Conservation (phyloP, 225 moss, liverwort and hornwort species). For the Ulota crispa region DNA sequence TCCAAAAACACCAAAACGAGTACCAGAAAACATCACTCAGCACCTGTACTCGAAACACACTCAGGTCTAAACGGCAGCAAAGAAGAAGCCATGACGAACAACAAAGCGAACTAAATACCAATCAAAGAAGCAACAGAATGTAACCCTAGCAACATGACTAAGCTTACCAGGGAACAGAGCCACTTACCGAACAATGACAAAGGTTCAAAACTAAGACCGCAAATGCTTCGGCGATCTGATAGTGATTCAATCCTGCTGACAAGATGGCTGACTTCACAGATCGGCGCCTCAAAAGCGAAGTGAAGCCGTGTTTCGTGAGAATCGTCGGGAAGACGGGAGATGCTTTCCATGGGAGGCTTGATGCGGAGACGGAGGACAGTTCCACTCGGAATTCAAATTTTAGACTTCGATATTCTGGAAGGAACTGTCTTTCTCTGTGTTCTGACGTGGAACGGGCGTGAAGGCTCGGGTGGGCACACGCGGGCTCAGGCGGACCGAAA, state of each 20-base stretch:
- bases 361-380: too few relatives aligned
- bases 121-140: not conserved
- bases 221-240: not conserved
- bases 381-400: too few relatives aligned
- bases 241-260: not conserved
- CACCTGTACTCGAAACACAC: not conserved
- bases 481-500: too few relatives aligned
- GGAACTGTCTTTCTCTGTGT: too few relatives aligned
- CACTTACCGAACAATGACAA: not conserved
- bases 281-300: not conserved
- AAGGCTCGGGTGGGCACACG: too few relatives aligned
- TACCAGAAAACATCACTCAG: not conserved
- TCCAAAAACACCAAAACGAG: not conserved
- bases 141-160: not conserved
- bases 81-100: not conserved
- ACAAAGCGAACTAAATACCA: rapidly evolving
- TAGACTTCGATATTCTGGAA: too few relatives aligned
- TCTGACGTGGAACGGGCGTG: too few relatives aligned
- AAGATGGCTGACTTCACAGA: not conserved
- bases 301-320: not conserved
- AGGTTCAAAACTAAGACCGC: not conserved
- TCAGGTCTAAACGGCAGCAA: not conserved
- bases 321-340: too few relatives aligned
- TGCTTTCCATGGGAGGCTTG: too few relatives aligned
- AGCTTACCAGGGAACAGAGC: not conserved